Conservation (phyloP, 768 basidiomycete genomes). For the Mycena olivaceomarginata region DNA sequence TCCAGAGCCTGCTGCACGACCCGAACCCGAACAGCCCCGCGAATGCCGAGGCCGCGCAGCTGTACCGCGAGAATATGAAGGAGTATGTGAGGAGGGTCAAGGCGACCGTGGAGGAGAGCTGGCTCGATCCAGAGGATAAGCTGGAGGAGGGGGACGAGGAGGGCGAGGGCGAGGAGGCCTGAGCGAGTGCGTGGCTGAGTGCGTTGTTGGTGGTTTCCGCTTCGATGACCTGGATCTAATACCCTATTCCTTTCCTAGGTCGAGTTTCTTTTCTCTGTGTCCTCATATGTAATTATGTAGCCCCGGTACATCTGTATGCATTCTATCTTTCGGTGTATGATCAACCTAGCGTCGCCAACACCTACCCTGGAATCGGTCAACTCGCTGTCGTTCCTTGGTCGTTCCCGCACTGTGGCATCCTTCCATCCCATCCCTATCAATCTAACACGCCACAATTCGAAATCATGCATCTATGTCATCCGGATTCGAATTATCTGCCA, state of each 20-base stretch:
- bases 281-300: conserved; percentile 40
- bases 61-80: conserved; percentile 99
- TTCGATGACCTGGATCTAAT: conserved; percentile 4
- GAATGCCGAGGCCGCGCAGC: conserved; percentile 97
- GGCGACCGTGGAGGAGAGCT: conserved; percentile 95
- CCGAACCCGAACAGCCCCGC: conserved; percentile 99
- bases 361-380: neutral
- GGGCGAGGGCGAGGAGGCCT: conserved; percentile 30
- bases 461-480: too few relatives aligned
- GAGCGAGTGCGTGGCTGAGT: neutral
- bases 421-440: too few relatives aligned
- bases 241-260: conserved; percentile 9
- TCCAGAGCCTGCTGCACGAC: conserved; percentile 96
- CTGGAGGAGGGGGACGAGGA: conserved; percentile 54
- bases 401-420: too few relatives aligned
- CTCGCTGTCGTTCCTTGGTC: too few relatives aligned
- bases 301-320: conserved; percentile 29
- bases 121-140: conserved; percentile 91
- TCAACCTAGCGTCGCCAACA: neutral
- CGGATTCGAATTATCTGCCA: too few relatives aligned
- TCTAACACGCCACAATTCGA: too few relatives aligned
- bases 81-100: conserved; percentile 97
- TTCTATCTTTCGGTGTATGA: conserved; percentile 13
- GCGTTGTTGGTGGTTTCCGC: conserved; percentile 7
- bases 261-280: neutral